Percentiles rank a stretch among this genome's conserved stretches.
These are phyloP conservation scores for Acanthamoeba culbertsoni DNA, from an alignment of 208 protist genomes.

Conservation along the genomic window DNA sequence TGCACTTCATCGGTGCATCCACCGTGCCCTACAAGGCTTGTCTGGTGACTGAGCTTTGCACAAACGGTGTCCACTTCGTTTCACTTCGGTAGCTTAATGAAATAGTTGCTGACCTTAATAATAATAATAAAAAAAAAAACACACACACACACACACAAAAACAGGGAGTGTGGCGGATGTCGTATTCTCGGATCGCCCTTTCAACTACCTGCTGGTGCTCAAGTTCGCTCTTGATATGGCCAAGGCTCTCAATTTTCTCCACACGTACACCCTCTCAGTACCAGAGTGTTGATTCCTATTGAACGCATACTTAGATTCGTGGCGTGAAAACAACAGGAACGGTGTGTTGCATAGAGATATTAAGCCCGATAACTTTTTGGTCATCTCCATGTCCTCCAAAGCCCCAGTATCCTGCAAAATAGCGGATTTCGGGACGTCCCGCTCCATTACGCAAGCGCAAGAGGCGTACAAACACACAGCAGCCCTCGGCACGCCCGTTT, in stretches of 20 bases:
- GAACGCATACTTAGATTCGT: too few species aligned
- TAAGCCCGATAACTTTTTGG: slow-evolving; percentile 35
- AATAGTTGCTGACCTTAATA: background rate
- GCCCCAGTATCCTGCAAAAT: slow-evolving; percentile 11
- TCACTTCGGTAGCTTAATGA: background rate
- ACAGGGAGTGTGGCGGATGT: background rate
- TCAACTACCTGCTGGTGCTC: slow-evolving; percentile 38
- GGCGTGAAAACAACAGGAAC: too few species aligned
- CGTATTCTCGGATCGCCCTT: background rate
- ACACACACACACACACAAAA: too few species aligned
- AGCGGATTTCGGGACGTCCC: slow-evolving; percentile 42
- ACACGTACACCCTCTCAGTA: background rate
- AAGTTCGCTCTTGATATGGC: slow-evolving; percentile 34
- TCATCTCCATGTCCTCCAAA: background rate
- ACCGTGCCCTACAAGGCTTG: slow-evolving; percentile 1
- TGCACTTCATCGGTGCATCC: slow-evolving; percentile 41
- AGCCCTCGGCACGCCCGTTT: slow-evolving; percentile 37
- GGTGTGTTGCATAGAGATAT: background rate
- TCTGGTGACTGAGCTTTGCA: slow-evolving; percentile 12
- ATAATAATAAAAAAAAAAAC: too few species aligned
- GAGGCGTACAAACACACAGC: slow-evolving; percentile 40
- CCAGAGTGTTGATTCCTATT: too few species aligned
- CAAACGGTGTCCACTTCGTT: background rate
- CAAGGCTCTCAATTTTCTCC: background rate
- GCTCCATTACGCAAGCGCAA: background rate